These are phyloP conservation scores for Striga hermonthica DNA, from an alignment of 305 asterid species.

Conservation along the genomic window DNA sequence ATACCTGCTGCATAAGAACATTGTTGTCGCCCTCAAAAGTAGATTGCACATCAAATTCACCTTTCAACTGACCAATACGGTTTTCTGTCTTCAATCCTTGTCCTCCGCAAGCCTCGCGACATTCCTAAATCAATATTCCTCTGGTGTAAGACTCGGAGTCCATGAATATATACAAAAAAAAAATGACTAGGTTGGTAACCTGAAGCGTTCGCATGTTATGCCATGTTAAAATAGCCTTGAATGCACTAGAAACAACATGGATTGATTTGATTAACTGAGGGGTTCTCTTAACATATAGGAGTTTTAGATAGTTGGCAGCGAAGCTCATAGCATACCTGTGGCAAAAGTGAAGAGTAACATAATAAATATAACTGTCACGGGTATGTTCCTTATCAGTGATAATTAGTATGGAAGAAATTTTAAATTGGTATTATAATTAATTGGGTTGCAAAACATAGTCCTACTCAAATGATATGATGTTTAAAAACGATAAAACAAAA, in stretches of 20 bases:
- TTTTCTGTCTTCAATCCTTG: constrained; percentile 94
- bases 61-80: constrained; percentile 88
- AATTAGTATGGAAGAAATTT: neutral
- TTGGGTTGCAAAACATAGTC: neutral
- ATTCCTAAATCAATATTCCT: constrained; percentile 52
- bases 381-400: neutral
- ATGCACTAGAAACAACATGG: constrained; percentile 86
- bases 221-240: constrained; percentile 87
- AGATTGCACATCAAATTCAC: constrained; percentile 88
- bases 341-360: constrained; percentile 22
- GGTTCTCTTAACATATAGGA: constrained; percentile 65
- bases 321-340: constrained; percentile 90
- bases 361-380: neutral
- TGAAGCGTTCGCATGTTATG: constrained; percentile 97
- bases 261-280: constrained; percentile 75
- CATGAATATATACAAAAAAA: neutral
- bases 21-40: constrained; percentile 98
- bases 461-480: neutral
- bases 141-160: constrained; percentile 30
- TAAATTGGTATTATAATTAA: neutral
- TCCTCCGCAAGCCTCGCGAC: constrained; percentile 98
- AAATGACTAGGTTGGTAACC: constrained; percentile 36
- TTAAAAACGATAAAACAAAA: too few relatives aligned
- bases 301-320: constrained; percentile 70
- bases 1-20: constrained; percentile 98